Evolutionary conservation across 306 rosid species (phyloP).

Genomic region (Pueraria montana): DNA sequence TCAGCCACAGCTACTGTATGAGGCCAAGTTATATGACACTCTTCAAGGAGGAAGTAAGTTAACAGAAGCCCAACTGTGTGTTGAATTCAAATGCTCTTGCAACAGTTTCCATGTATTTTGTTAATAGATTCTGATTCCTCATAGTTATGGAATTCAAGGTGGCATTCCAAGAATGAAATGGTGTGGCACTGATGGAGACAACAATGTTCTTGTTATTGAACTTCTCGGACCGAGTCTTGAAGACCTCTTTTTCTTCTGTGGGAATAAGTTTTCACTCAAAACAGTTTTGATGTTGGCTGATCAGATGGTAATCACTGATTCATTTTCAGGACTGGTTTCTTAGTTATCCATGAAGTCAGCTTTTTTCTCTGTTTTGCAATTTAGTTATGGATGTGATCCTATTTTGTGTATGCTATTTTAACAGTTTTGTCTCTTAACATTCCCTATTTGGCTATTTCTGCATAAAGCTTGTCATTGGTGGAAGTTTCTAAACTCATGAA

Average conservation of each 20-base stretch:
- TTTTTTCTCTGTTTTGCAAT: background rate
- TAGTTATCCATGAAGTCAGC: constrained; percentile 1
- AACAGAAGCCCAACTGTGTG: constrained; percentile 38
- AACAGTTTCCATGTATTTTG: constrained; percentile 3
- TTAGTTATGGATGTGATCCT: background rate
- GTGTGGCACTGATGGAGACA: constrained; percentile 87
- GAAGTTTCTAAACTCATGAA: background rate
- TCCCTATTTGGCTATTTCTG: background rate
- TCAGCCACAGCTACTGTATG: constrained; percentile 66
- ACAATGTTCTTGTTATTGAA: constrained; percentile 83
- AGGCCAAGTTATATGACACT: constrained; percentile 64
- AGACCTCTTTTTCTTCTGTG: constrained; percentile 83
- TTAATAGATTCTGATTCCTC: constrained; percentile 37
- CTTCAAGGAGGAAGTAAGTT: constrained; percentile 79
- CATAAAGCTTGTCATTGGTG: background rate
- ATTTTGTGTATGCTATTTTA: background rate
- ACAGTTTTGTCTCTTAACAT: constrained; percentile 9
- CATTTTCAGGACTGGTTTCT: background rate
- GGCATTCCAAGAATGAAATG: constrained; percentile 86
- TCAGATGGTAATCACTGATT: constrained; percentile 73
- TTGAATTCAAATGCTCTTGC: constrained; percentile 27
- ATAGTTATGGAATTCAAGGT: constrained; percentile 58
- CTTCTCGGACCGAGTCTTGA: constrained; percentile 95
- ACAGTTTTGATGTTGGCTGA: constrained; percentile 90
- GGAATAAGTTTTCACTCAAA: constrained; percentile 82